Evolutionary conservation across 306 rosid genomes (phyloP).

Genomic region (Aeschynomene evenia): DNA sequence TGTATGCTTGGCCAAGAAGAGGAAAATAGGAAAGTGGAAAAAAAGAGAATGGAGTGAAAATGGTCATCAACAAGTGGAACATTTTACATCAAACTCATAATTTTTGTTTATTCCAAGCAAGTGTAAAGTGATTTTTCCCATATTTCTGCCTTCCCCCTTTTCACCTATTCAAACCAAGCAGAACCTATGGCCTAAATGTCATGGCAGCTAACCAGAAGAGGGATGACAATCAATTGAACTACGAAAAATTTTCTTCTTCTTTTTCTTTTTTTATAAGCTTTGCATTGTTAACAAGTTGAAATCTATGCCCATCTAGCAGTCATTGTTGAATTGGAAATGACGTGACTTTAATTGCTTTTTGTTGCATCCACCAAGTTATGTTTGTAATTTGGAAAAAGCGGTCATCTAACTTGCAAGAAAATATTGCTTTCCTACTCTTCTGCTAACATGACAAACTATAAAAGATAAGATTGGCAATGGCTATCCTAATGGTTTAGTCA

Average conservation of each 20-base stretch:
- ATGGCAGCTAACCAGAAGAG: conserved; percentile 6
- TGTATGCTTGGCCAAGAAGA: conserved; percentile 1
- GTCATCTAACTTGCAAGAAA: conserved; percentile 1
- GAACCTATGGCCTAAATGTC: background rate
- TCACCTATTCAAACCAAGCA: background rate
- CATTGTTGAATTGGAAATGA: conserved; percentile 21
- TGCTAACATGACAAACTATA: conserved; percentile 11
- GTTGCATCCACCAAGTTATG: conserved; percentile 12
- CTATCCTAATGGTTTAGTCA: conserved; percentile 4
- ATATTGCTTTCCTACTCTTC: background rate
- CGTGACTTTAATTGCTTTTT: background rate
- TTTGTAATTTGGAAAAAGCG: background rate
- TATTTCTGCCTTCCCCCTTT: conserved; percentile 1
- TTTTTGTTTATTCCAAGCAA: background rate
- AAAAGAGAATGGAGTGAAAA: background rate
- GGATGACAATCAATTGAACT: conserved; percentile 5
- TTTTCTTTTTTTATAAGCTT: background rate
- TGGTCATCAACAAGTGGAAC: conserved; percentile 2
- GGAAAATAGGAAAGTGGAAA: background rate
- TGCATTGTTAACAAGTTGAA: conserved; percentile 13
- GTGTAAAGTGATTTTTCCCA: conserved; percentile 12
- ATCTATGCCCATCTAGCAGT: background rate
- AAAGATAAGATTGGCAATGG: background rate
- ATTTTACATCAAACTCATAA: conserved; percentile 20
- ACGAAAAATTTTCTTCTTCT: background rate